These are phyloP conservation scores for Actinomortierella ambigua DNA, from an alignment of 371 early-diverging fungal genomes.

Conservation along the genomic window DNA sequence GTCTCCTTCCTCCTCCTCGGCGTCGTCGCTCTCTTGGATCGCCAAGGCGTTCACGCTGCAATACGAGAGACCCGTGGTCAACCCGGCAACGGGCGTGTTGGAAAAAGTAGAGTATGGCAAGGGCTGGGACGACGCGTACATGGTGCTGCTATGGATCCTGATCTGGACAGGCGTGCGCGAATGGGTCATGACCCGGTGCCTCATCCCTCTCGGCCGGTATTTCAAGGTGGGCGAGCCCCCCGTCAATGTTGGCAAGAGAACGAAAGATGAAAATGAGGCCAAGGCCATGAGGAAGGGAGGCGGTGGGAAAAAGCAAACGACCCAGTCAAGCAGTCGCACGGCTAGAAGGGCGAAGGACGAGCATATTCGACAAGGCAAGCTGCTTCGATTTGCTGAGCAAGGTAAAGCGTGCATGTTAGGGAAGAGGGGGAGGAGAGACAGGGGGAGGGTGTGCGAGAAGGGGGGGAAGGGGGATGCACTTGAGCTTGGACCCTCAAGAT, in stretches of 20 bases:
- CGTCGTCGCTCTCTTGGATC: no score
- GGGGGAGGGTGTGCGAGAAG: no score
- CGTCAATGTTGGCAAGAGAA: not conserved
- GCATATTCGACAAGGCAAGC: constrained; percentile 33
- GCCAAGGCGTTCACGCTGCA: constrained; percentile 25
- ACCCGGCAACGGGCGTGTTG: constrained; percentile 27
- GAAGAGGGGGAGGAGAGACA: no score
- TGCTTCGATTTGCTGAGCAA: constrained; percentile 45
- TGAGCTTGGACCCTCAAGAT: no score
- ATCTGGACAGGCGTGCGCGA: constrained; percentile 73
- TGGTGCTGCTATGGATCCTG: constrained; percentile 67
- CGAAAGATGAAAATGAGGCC: not conserved
- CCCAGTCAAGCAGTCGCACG: not conserved
- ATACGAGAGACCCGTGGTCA: constrained; percentile 12
- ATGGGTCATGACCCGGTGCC: constrained; percentile 60
- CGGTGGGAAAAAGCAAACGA: not conserved
- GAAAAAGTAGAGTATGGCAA: constrained; percentile 49
- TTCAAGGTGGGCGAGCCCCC: constrained; percentile 30
- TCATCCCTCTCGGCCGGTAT: constrained; percentile 58
- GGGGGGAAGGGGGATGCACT: no score
- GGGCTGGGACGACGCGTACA: constrained; percentile 62
- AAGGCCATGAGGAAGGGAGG: not conserved
- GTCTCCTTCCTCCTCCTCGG: no score
- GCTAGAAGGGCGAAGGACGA: no score
- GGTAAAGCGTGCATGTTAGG: constrained; percentile 53